Base-by-base conservation (phyloP, 805 yeast species). In the Lipomyces kockii region DNA sequence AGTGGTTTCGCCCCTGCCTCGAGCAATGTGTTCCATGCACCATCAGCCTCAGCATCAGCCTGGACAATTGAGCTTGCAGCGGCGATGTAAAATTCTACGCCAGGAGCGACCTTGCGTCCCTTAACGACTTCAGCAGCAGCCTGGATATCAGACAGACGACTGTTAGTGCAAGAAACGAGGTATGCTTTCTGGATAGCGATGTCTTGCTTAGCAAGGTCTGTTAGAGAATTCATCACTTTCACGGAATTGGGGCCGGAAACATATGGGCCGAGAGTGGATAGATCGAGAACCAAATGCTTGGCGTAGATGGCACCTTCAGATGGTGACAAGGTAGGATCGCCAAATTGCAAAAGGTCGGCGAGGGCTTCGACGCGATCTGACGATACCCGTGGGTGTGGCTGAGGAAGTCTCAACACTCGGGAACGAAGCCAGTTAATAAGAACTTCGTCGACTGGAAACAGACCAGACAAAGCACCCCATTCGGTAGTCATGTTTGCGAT, bases 401-500 rank as follows among this genome's bases (percentile, higher is more conserved):
- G 88, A 11, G 89, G 87, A 62, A 89, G 83, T 58, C 81, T 78
- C 54, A 79, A 63, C 56, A 88, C 75, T 71, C 97, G 83, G 71
- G 87, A 76, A 68, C 87, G 83, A 80, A 95, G 95, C 88, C 93
- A 95, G 67, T 88, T 81, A 49, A 92, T 79, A 72, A 93, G 82
- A 14, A 87, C 87, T 27, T 85, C 82, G 78, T 95, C 99, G 9
- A 94, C 92, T n/a, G 99, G 98, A 87, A 95, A 95, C 66, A 95
- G 82, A 54, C 99, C 99, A 5, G 97, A 90, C 8, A 95, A 83
- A 0, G 98, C 98, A 76, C 98, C 98, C 98, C 98, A 93, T 80
- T 93, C 98, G 34, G 98, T 93, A 52, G 98, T 94, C 97, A 92
- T 91, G 76, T 93, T 93, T 62, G 98, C 98, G 73, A 93, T 93